phyloP scores from a whole-genome alignment of 2,329 filamentous ascomycete genomes.

The Trichoderma pleuroti region DNA sequence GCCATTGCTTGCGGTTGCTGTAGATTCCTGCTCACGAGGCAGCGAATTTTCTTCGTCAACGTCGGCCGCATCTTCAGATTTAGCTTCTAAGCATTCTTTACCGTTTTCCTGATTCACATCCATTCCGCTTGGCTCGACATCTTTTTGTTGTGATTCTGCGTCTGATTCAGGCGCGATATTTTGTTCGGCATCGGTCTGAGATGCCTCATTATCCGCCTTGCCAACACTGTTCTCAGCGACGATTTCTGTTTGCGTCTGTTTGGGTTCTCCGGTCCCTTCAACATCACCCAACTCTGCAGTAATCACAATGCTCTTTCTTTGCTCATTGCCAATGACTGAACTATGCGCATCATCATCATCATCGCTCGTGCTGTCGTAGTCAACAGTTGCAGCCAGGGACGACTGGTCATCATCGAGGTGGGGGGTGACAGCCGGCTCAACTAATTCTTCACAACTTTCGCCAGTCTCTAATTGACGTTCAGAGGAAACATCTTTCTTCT shows the following conservation, averaged over 20 bases:
- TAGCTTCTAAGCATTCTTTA: background rate
- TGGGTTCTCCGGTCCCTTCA: background rate
- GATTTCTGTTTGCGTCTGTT: background rate
- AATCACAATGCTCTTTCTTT: slow-evolving; percentile 37
- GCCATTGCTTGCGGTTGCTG: background rate
- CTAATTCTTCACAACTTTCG: slow-evolving; percentile 47
- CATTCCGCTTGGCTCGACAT: background rate
- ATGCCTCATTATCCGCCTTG: background rate
- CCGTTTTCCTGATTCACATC: background rate
- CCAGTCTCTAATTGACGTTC: slow-evolving; percentile 25
- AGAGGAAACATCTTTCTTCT: slow-evolving; percentile 22
- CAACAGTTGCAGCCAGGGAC: slow-evolving; percentile 57
- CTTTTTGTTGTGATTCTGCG: background rate
- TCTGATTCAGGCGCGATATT: background rate
- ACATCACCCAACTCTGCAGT: slow-evolving; percentile 35
- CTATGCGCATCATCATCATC: slow-evolving; percentile 37
- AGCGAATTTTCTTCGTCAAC: background rate
- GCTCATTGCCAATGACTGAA: slow-evolving; percentile 26
- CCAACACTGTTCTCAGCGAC: background rate
- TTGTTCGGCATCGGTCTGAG: background rate
- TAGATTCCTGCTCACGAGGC: slow-evolving; percentile 14
- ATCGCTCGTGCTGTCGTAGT: slow-evolving; percentile 46
- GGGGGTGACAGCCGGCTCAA: slow-evolving; percentile 32
- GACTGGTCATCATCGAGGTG: slow-evolving; percentile 42
- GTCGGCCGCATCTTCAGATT: background rate